A percentile compares a stretch with the other conserved stretches of the same genome.
These are phyloP conservation scores for Camellia sinensis DNA, from an alignment of 148 eudicot species.

Conservation along the genomic window DNA sequence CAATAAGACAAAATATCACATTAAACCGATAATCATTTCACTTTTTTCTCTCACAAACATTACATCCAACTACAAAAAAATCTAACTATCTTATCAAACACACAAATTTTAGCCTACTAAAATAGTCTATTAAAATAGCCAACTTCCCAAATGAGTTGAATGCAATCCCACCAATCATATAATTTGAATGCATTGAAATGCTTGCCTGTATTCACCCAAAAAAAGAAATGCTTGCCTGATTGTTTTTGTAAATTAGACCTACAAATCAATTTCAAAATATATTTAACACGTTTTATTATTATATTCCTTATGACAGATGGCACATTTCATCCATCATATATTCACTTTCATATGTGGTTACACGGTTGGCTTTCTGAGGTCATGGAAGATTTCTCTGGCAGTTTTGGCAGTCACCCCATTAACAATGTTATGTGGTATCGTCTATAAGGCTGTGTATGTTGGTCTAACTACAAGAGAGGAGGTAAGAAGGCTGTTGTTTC, in stretches of 20 bases:
- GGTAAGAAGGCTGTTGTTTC: slow-evolving; percentile 17
- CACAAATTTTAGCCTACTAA: no score
- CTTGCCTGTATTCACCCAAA: no score
- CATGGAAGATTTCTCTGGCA: slow-evolving; percentile 44
- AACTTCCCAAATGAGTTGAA: no score
- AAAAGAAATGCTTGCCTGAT: neutral
- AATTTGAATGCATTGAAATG: no score
- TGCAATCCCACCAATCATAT: no score
- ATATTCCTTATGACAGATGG: slow-evolving; percentile 33
- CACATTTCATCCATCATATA: slow-evolving; percentile 45
- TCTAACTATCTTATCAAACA: no score
- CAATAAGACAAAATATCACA: no score
- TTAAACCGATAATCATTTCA: no score
- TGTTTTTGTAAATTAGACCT: neutral
- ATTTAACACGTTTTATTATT: neutral
- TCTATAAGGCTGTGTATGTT: slow-evolving; percentile 46
- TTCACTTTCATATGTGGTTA: slow-evolving; percentile 46
- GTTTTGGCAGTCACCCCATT: slow-evolving; percentile 52
- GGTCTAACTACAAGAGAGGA: slow-evolving; percentile 46
- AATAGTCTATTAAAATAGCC: no score
- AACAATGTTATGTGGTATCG: slow-evolving; percentile 54
- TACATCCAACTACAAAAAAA: no score
- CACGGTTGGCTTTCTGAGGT: slow-evolving; percentile 33
- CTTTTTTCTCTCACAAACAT: no score
- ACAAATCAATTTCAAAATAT: neutral